phyloP scores from a whole-genome alignment of 2,329 filamentous ascomycete genomes.

The Pseudocercospora crystallina region DNA sequence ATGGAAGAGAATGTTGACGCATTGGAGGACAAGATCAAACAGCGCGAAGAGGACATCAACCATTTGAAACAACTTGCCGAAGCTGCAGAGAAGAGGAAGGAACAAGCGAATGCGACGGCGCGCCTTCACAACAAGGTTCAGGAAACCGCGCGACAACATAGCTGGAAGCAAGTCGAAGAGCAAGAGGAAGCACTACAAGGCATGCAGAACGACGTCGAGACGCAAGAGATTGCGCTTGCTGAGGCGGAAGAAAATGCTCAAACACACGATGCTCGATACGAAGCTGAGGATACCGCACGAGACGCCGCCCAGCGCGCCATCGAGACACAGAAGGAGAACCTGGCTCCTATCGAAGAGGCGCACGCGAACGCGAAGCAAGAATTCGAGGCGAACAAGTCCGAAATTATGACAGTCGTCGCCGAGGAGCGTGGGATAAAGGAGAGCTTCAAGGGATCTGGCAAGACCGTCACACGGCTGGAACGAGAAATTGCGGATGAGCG shows the following conservation, averaged over 20 bases:
- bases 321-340: slow-evolving; percentile 35
- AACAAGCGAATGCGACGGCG: slow-evolving; percentile 61
- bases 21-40: slow-evolving; percentile 63
- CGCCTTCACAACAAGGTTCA: slow-evolving; percentile 50
- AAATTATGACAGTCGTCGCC: slow-evolving; percentile 32
- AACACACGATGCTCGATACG: slow-evolving; percentile 43
- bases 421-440: slow-evolving; percentile 66
- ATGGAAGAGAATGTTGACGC: slow-evolving; percentile 76
- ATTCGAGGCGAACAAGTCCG: slow-evolving; percentile 42
- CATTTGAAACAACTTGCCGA: slow-evolving; percentile 60
- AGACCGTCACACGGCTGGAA: slow-evolving; percentile 42
- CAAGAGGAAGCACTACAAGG: slow-evolving; percentile 56
- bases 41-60: slow-evolving; percentile 63
- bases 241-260: slow-evolving; percentile 45
- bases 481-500: slow-evolving; percentile 56
- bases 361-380: slow-evolving; percentile 52
- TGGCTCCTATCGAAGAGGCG: slow-evolving; percentile 48
- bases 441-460: slow-evolving; percentile 56
- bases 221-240: slow-evolving; percentile 48
- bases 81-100: slow-evolving; percentile 63
- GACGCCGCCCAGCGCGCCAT: slow-evolving; percentile 39
- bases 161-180: slow-evolving; percentile 85
- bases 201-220: slow-evolving; percentile 31
- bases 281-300: slow-evolving; percentile 43
- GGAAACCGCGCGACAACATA: slow-evolving; percentile 64